Evolutionary conservation across 805 yeast species (phyloP), one percentile per base, ranked within the genome.

Genomic region (Metschnikowia cubensis): DNA sequence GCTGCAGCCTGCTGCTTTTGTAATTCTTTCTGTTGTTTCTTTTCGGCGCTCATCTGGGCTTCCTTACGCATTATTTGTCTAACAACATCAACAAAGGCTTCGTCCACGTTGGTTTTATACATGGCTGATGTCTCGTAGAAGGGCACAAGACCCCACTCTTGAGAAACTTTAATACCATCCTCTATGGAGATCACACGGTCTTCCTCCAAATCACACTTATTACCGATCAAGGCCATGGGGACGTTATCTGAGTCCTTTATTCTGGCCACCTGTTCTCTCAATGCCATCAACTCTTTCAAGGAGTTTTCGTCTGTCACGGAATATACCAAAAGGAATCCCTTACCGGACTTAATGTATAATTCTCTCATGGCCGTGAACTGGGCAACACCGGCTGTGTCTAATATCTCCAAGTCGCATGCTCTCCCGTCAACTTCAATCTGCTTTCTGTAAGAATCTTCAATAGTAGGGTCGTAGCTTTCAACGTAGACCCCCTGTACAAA

Each of bases 301-400:
- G 97, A 80, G 63, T 76, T 77, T 48, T 77, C 79, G 62, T 80
- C 85, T 4, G 83, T 78, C 13, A 80, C 85, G 0, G 84, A 79
- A 56, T 80, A 80, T 20, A 80, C 85, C 50, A 80, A 66, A 47
- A 80, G 63, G 54, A 80, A 80, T 3, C 85, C 97, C 62, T 86
- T 87, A 10, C 97, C 96, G 43, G 89, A 84, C 58, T 89, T 88
- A 62, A 87, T 87, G 64, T 87, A 87, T 44, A 87, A 68, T 63
- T 91, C 97, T 56, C 97, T 74, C 96, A 92, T 89, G 8, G 97
- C 96, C 0, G 96, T 88, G 73, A 89, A 92, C 69, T 91, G 97
- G 20, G 96, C 84, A 31, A 80, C 82, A 31, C 85, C 85, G 0
- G 85, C 85, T 2, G 85, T 80, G 59, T 80, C 85, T 54, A 80